phyloP scores from a whole-genome alignment of 768 basidiomycete species.

The Leccinum variicolor region DNA sequence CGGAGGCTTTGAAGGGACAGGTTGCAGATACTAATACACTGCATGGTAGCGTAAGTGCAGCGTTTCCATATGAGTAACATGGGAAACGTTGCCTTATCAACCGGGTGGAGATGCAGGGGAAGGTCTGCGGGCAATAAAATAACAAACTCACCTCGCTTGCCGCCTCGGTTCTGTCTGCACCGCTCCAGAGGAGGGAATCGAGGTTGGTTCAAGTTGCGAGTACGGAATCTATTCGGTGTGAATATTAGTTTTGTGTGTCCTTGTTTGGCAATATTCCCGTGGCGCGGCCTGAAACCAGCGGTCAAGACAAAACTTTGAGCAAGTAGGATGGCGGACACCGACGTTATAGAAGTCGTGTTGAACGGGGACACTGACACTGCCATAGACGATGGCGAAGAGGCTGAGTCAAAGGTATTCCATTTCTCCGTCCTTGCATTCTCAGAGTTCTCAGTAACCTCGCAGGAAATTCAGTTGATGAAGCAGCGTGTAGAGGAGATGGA shows the following conservation, averaged over 20 bases:
- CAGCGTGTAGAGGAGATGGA: conserved; percentile 93
- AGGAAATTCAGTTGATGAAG: conserved; percentile 91
- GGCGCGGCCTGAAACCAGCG: conserved; percentile 14
- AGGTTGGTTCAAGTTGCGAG: neutral
- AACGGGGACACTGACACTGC: conserved; percentile 26
- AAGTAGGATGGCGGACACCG: conserved; percentile 49
- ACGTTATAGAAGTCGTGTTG: conserved; percentile 40
- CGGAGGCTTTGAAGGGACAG: conserved; percentile 14
- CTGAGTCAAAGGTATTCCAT: conserved; percentile 52
- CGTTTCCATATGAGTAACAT: neutral
- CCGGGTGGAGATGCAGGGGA: neutral
- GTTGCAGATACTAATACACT: conserved; percentile 1
- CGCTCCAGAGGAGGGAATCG: neutral
- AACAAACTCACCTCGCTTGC: no score
- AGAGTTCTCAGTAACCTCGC: conserved; percentile 18
- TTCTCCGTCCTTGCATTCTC: conserved; percentile 1
- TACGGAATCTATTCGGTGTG: neutral
- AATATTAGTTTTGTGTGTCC: conserved; percentile 16
- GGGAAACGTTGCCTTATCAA: conserved; percentile 4
- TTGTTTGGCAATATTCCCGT: conserved; percentile 23
- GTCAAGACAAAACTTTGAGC: conserved; percentile 24
- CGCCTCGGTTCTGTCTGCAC: no score
- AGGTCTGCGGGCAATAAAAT: neutral
- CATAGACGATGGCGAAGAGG: conserved; percentile 62
- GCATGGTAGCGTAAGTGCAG: neutral